Percentiles rank a stretch among this genome's conserved stretches.
These are phyloP conservation scores for Daucus carota DNA, from an alignment of 129 eudicot genomes.

Conservation along the genomic window DH1_v3.0 NC_030381.2:27717001-27717500, in stretches of 20 bases:
- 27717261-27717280: background rate
- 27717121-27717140: background rate
- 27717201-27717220: background rate
- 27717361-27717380: conserved; percentile 97
- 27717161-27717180: background rate
- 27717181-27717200: background rate
- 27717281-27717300: background rate
- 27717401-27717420: conserved; percentile 89
- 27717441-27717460: conserved; percentile 76
- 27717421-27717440: conserved; percentile 89
- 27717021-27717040: background rate
- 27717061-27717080: background rate
- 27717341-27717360: conserved; percentile 34
- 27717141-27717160: background rate
- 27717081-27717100: background rate
- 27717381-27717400: conserved; percentile 73
- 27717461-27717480: conserved; percentile 70
- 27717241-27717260: background rate
- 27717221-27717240: background rate
- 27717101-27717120: background rate
- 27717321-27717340: background rate
- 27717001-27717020: background rate
- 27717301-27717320: background rate
- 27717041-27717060: background rate
- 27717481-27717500: conserved; percentile 91